Evolutionary conservation across 257 asterid species (phyloP).

Genomic region (Osmanthus fragrans): DNA sequence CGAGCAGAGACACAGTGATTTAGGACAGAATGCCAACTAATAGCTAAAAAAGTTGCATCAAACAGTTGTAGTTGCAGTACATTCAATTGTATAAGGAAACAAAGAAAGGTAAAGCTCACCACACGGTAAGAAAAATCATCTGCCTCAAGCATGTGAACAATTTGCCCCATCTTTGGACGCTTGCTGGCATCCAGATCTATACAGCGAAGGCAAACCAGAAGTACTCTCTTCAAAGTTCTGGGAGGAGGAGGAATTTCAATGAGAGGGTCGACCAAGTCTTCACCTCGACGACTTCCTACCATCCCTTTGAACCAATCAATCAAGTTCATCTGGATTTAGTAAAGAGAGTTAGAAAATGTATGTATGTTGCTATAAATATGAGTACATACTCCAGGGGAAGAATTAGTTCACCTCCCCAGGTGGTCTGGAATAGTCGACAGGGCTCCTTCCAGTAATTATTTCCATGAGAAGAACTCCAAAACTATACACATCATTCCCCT

Average conservation of each 20-base stretch:
- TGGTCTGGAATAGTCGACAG: slow-evolving; percentile 87
- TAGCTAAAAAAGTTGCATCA: background rate
- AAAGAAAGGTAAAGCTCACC: slow-evolving; percentile 39
- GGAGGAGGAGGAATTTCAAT: slow-evolving; percentile 71
- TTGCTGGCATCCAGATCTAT: slow-evolving; percentile 83
- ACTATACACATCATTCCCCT: slow-evolving; percentile 91
- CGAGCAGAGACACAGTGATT: background rate
- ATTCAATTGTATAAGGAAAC: background rate
- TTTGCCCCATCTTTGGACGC: slow-evolving; percentile 99
- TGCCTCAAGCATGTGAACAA: slow-evolving; percentile 96
- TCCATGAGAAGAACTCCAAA: slow-evolving; percentile 97
- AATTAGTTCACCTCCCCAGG: slow-evolving; percentile 74
- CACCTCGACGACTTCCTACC: slow-evolving; percentile 85
- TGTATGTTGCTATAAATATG: background rate
- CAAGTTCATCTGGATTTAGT: slow-evolving; percentile 79
- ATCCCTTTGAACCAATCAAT: slow-evolving; percentile 96
- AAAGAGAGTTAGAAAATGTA: background rate
- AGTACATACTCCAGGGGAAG: background rate
- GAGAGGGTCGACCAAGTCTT: slow-evolving; percentile 78
- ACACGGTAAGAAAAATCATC: slow-evolving; percentile 80
- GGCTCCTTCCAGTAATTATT: slow-evolving; percentile 83
- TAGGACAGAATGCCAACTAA: background rate
- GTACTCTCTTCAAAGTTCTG: slow-evolving; percentile 75
- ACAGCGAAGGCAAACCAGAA: slow-evolving; percentile 86
- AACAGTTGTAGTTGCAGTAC: background rate